Percentiles rank a stretch among this genome's conserved stretches.
Conservation (phyloP, 2,329 filamentous ascomycete genomes). For the Bimuria novae-zelandiae region DNA sequence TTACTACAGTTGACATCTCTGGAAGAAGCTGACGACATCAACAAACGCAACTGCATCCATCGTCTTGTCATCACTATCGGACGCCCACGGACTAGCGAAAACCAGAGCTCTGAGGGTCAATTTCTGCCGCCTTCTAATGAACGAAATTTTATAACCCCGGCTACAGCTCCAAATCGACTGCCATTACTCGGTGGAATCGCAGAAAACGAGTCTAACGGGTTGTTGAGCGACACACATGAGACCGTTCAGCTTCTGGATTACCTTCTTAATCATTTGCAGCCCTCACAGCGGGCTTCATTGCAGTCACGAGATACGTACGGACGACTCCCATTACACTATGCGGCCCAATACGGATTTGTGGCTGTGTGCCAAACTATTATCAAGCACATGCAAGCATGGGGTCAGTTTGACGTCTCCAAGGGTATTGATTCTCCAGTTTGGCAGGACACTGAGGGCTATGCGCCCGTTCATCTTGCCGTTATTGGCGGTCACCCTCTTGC, state of each 20-base stretch:
- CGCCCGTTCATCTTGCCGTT: slow-evolving; percentile 88
- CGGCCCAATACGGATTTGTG: slow-evolving; percentile 91
- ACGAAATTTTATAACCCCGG: slow-evolving; percentile 78
- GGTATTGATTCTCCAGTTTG: slow-evolving; percentile 86
- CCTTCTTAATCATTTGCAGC: slow-evolving; percentile 69
- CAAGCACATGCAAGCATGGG: slow-evolving; percentile 86
- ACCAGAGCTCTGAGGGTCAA: slow-evolving; percentile 54
- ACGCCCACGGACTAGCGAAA: slow-evolving; percentile 65
- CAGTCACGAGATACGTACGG: slow-evolving; percentile 76
- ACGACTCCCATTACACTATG: slow-evolving; percentile 87
- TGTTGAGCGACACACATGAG: slow-evolving; percentile 72
- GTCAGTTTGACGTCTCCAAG: slow-evolving; percentile 78
- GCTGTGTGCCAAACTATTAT: slow-evolving; percentile 88
- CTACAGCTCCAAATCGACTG: slow-evolving; percentile 67
- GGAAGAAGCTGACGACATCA: slow-evolving; percentile 89
- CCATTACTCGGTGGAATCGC: slow-evolving; percentile 66
- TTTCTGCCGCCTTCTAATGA: slow-evolving; percentile 57
- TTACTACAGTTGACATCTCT: slow-evolving; percentile 71
- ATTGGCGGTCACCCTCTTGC: slow-evolving; percentile 88
- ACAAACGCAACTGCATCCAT: slow-evolving; percentile 91
- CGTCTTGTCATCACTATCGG: slow-evolving; percentile 91
- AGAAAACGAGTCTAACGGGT: slow-evolving; percentile 64
- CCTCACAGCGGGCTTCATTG: slow-evolving; percentile 70
- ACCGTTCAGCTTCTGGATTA: slow-evolving; percentile 69
- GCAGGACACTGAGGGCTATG: slow-evolving; percentile 92